phyloP scores from a whole-genome alignment of 2,329 filamentous ascomycete species.

The Leptodontidium sp. region DNA sequence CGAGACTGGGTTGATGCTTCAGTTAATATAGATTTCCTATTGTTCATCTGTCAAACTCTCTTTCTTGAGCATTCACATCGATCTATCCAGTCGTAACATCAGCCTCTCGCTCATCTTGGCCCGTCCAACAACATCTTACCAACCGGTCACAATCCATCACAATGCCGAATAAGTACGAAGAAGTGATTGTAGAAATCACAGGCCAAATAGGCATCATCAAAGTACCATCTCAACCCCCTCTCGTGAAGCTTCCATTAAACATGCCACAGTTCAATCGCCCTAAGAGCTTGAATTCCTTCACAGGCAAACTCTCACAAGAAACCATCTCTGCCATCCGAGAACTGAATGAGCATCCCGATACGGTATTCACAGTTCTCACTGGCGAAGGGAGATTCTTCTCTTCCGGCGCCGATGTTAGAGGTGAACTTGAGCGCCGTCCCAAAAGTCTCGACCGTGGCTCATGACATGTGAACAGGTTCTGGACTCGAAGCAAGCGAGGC shows the following conservation, averaged over 20 bases:
- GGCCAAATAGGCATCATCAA: slow-evolving; percentile 56
- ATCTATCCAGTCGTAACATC: not conserved
- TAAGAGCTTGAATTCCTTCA: slow-evolving; percentile 57
- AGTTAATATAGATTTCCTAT: not conserved
- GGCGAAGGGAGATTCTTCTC: slow-evolving; percentile 60
- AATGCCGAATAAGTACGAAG: slow-evolving; percentile 47
- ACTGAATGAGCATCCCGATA: slow-evolving; percentile 56
- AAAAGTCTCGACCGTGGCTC: not conserved
- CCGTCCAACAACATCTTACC: not conserved
- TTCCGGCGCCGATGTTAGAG: slow-evolving; percentile 57
- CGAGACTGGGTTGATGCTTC: not conserved
- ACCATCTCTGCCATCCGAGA: slow-evolving; percentile 53
- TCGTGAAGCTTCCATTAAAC: slow-evolving; percentile 50
- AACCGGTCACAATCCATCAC: not conserved
- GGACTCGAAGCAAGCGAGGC: slow-evolving; percentile 25
- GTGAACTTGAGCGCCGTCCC: slow-evolving; percentile 31
- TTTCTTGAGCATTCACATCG: not conserved
- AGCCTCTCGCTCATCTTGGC: not conserved
- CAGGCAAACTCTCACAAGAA: slow-evolving; percentile 54
- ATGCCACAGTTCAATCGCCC: slow-evolving; percentile 55
- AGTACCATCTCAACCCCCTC: slow-evolving; percentile 36
- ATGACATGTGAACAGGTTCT: slow-evolving; percentile 18
- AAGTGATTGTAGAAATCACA: slow-evolving; percentile 54
- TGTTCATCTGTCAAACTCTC: not conserved
- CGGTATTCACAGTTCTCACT: slow-evolving; percentile 59